phyloP scores from a whole-genome alignment of 495 filamentous ascomycete species.

The Pyronema domesticum region DNA sequence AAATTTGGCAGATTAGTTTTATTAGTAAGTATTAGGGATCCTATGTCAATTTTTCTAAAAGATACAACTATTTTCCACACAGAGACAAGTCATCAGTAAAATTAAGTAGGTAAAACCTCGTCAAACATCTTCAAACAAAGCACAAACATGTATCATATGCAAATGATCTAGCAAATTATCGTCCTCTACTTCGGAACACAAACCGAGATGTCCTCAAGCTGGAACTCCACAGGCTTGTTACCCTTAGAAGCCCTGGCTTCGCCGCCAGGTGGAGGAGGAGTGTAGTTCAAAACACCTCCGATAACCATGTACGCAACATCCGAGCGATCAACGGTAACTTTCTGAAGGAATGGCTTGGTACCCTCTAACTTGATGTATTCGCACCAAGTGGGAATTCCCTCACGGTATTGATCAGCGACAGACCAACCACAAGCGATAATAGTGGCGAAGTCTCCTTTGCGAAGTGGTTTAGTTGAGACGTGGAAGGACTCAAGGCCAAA shows the following conservation, averaged over 20 bases:
- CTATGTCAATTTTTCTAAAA: too few relatives aligned
- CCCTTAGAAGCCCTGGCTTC: background rate
- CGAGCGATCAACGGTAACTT: background rate
- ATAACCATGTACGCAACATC: constrained; percentile 2
- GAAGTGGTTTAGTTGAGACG: constrained; percentile 1
- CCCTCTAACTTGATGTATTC: background rate
- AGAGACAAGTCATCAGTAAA: too few relatives aligned
- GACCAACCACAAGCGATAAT: constrained; percentile 1
- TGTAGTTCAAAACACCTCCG: background rate
- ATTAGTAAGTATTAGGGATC: too few relatives aligned
- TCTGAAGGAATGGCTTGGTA: background rate
- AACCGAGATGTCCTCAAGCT: constrained; percentile 1
- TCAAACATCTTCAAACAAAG: background rate
- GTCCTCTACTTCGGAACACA: constrained; percentile 1
- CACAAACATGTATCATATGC: background rate
- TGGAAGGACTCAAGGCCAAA: constrained; percentile 1
- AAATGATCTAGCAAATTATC: background rate
- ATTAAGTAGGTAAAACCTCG: too few relatives aligned
- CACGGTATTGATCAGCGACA: background rate
- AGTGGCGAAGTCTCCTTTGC: background rate
- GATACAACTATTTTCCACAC: too few relatives aligned
- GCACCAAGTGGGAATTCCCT: background rate
- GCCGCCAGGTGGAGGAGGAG: background rate
- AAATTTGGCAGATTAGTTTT: too few relatives aligned
- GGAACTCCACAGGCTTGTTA: constrained; percentile 2